A percentile compares a stretch with the other conserved stretches of the same genome.
Conservation (phyloP, 805 yeast genomes). For the Starmera pachycereana region DNA sequence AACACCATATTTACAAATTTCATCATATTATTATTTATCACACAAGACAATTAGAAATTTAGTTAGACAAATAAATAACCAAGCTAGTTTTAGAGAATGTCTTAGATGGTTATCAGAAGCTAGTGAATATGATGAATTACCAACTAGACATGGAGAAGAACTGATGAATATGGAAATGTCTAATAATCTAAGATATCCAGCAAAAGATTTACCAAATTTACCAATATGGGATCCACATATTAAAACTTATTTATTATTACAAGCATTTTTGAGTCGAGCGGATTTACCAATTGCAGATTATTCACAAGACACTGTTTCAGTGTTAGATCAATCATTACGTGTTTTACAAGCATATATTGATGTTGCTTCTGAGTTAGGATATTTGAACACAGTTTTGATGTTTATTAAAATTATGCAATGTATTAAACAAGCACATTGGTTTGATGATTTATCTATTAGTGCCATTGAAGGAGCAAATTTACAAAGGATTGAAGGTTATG, state of each 20-base stretch:
- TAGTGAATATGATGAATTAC: conserved; percentile 81
- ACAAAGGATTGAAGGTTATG: conserved; percentile 9
- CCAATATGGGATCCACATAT: conserved; percentile 65
- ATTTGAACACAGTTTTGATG: conserved; percentile 45
- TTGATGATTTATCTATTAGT: conserved; percentile 60
- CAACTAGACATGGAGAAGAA: conserved; percentile 48
- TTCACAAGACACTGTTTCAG: conserved; percentile 85
- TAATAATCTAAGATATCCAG: conserved; percentile 43
- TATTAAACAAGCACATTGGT: conserved; percentile 84
- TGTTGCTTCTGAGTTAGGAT: conserved; percentile 78
- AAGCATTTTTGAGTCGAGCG: conserved; percentile 76
- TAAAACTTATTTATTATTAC: conserved; percentile 81
- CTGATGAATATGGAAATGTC: conserved; percentile 83
- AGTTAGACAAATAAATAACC: conserved; percentile 36
- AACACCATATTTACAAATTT: conserved; percentile 74
- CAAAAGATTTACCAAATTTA: conserved; percentile 68
- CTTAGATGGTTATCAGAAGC: conserved; percentile 88
- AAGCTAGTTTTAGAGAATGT: conserved; percentile 49
- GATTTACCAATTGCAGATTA: conserved; percentile 94
- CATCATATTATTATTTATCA: conserved; percentile 88
- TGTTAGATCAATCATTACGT: conserved; percentile 89
- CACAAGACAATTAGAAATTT: conserved; percentile 78
- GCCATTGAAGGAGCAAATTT: conserved; percentile 16
- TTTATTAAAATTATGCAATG: conserved; percentile 71
- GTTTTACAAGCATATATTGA: conserved; percentile 89